Evolutionary conservation across 805 yeast species (phyloP).

Genomic region (Teunomyces aglyptinius): DNA sequence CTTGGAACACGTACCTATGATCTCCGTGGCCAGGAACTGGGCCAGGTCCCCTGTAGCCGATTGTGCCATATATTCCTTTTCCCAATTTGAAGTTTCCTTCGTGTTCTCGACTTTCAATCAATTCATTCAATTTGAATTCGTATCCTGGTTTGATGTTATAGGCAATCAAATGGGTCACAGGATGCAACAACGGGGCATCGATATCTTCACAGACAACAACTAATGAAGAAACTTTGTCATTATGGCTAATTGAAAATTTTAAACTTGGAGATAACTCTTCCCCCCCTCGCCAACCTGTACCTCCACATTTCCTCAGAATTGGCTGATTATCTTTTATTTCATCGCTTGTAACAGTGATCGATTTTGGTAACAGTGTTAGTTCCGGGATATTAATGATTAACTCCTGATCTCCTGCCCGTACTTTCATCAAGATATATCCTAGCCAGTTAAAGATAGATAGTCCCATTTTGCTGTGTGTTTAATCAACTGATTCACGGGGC

Average conservation of each 20-base stretch:
- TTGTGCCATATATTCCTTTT: background rate
- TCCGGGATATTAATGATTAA: background rate
- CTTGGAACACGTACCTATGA: constrained; percentile 15
- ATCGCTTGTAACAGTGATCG: constrained; percentile 9
- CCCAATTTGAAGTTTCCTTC: constrained; percentile 11
- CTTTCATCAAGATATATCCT: background rate
- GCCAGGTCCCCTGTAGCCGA: constrained; percentile 12
- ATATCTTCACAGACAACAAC: constrained; percentile 13
- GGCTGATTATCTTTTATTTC: constrained; percentile 10
- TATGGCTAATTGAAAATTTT: background rate
- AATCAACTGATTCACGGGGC: background rate
- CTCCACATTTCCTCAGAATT: constrained; percentile 11
- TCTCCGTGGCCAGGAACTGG: constrained; percentile 15
- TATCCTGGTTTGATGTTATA: constrained; percentile 10
- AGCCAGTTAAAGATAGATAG: background rate
- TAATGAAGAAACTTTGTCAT: constrained; percentile 8
- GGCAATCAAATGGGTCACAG: constrained; percentile 12
- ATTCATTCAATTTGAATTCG: constrained; percentile 5
- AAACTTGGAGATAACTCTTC: constrained; percentile 10
- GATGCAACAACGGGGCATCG: constrained; percentile 12
- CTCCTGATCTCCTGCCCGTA: background rate
- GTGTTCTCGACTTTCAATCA: constrained; percentile 1
- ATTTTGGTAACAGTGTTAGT: background rate
- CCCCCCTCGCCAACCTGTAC: constrained; percentile 9
- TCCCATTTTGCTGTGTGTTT: background rate